Base-by-base conservation (phyloP, 1,139 yeast genomes). In the Lodderomyces margitis region DNA sequence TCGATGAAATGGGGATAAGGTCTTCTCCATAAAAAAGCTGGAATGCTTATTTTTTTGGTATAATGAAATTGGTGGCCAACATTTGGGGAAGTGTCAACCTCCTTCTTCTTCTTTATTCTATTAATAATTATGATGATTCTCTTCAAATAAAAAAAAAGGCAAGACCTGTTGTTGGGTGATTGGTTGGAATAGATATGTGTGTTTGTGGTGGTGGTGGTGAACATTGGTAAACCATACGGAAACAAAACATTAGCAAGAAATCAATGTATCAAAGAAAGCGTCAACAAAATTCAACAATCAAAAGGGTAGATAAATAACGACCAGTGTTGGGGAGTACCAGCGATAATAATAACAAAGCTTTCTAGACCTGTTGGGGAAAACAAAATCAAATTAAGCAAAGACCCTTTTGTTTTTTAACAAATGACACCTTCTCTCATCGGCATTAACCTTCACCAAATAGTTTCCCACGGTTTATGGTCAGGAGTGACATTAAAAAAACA, bases 161-260 rank as follows among this genome's bases (percentile, higher is more conserved):
- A 23, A 10, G 25, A 23, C 25, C 9, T n/a, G 4, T 23, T 10
- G 25, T n/a, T n/a, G n/a, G n/a, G n/a, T n/a, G 25, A 5, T 23
- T 10, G 25, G n/a, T 23, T n/a, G n/a, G 25, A 23, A 23, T 23
- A 23, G 9, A 23, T 23, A 23, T 23, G 25, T 9, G 11, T 23
- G 35, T 8, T n/a, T 8, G 33, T 14, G 35, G 38, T 21, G 28
- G 37, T 2, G 37, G 37, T 21, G 41, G 41, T 14, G 41, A 32
- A 25, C 33, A n/a, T n/a, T n/a, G n/a, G n/a, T n/a, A n/a, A n/a
- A n/a, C n/a, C n/a, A n/a, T n/a, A n/a, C n/a, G n/a, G n/a, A n/a
- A n/a, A n/a, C n/a, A n/a, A n/a, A n/a, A n/a, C n/a, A n/a, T n/a
- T n/a, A n/a, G n/a, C n/a, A n/a, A n/a, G n/a, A n/a, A n/a, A n/a